Evolutionary conservation across 2,329 filamentous ascomycete species (phyloP).

Genomic region (Torrubiella hemipterigena): DNA sequence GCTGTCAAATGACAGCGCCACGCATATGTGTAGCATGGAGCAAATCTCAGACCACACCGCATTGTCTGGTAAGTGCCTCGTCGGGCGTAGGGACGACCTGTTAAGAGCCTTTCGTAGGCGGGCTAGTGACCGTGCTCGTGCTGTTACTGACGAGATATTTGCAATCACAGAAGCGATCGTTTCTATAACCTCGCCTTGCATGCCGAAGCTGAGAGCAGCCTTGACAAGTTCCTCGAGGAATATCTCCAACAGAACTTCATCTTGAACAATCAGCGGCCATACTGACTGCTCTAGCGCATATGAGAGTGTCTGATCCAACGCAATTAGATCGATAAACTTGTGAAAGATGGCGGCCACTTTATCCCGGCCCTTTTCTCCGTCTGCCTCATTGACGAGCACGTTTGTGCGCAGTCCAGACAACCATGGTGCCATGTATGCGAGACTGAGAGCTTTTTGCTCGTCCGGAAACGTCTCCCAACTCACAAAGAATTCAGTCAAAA

Average conservation of each 20-base stretch:
- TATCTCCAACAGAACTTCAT: conserved; percentile 54
- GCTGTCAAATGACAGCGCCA: conserved; percentile 56
- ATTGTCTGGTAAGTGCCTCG: conserved; percentile 52
- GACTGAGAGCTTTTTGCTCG: conserved; percentile 52
- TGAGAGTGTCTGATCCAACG: conserved; percentile 46
- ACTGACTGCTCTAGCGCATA: conserved; percentile 53
- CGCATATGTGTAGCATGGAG: conserved; percentile 52
- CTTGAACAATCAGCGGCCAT: conserved; percentile 52
- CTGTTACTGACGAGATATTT: conserved; percentile 51
- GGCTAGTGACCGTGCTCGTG: conserved; percentile 53
- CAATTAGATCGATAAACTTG: conserved; percentile 54
- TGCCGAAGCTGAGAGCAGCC: conserved; percentile 43
- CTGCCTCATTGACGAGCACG: conserved; percentile 44
- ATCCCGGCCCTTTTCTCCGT: conserved; percentile 55
- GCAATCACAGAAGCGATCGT: conserved; percentile 50
- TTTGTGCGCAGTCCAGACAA: conserved; percentile 47
- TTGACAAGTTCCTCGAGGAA: conserved; percentile 57
- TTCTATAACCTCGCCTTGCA: conserved; percentile 47
- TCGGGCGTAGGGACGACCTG: conserved; percentile 54
- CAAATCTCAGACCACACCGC: conserved; percentile 59
- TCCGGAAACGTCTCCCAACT: conserved; percentile 60
- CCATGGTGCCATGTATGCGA: conserved; percentile 62
- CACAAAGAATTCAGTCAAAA: conserved; percentile 62
- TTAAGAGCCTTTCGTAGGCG: conserved; percentile 56
- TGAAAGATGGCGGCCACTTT: conserved; percentile 52